A percentile compares a stretch with the other conserved stretches of the same genome.
These are phyloP conservation scores for Hypoxylon rubiginosum DNA, from an alignment of 2,329 filamentous ascomycete genomes.

Conservation along the genomic window DNA sequence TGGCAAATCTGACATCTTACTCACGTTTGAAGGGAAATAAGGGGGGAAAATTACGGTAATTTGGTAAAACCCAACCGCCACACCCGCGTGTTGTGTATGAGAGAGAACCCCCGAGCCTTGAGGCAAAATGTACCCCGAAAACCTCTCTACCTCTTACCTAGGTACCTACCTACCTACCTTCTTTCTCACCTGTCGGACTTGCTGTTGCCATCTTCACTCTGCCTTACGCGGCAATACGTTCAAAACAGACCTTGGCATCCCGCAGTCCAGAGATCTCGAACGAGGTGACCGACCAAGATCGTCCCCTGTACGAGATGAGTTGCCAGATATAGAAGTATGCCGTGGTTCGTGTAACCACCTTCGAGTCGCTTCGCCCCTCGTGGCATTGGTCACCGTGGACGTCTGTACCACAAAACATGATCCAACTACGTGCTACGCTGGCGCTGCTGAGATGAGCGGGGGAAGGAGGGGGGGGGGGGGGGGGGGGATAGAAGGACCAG, in stretches of 20 bases:
- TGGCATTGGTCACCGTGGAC: conserved; percentile 42
- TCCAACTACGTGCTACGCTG: conserved; percentile 40
- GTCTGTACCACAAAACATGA: conserved; percentile 38
- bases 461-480: too few species aligned
- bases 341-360: conserved; percentile 36
- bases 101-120: not conserved
- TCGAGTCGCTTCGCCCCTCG: conserved; percentile 38
- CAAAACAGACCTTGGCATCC: conserved; percentile 25
- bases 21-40: not conserved
- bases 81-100: conserved; percentile 30
- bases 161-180: not conserved
- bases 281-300: conserved; percentile 2
- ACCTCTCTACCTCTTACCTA: conserved; percentile 16
- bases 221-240: conserved; percentile 22
- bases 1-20: conserved; percentile 22
- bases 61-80: conserved; percentile 36
- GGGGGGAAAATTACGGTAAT: conserved; percentile 27
- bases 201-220: conserved; percentile 17
- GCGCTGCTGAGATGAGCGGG: conserved; percentile 38
- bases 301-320: conserved; percentile 18
- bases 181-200: conserved; percentile 24
- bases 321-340: conserved; percentile 37
- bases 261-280: conserved; percentile 22
- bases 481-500: conserved; percentile 18
- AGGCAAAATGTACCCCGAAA: conserved; percentile 7